A percentile compares a stretch with the other conserved stretches of the same genome.
Conservation (phyloP, 768 basidiomycete genomes). For the Tylopilus plumbeoviolaceoides region DNA sequence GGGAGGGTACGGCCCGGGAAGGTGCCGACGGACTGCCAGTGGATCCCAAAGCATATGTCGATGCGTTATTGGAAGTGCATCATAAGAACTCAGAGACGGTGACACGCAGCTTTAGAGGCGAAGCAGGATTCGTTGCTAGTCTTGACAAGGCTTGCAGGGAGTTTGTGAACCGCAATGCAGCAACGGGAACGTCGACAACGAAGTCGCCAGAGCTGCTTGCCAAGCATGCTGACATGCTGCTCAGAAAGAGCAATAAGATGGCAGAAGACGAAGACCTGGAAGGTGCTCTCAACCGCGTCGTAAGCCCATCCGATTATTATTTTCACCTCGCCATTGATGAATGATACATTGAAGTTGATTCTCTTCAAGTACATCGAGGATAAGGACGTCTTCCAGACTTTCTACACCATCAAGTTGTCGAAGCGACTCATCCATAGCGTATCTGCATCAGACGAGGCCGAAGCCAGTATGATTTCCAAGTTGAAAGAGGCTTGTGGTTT, state of each 20-base stretch:
- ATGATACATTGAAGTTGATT: conserved; percentile 64
- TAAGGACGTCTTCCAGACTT: conserved; percentile 98
- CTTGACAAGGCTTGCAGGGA: no score
- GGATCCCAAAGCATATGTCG: conserved; percentile 93
- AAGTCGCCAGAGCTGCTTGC: no score
- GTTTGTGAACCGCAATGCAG: no score
- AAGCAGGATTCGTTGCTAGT: conserved; percentile 90
- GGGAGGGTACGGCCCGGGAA: conserved; percentile 51
- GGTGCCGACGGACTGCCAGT: conserved; percentile 57
- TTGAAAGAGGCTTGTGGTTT: conserved; percentile 95
- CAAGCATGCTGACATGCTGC: conserved; percentile 83
- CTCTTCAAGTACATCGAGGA: conserved; percentile 98
- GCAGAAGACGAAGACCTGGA: conserved; percentile 90
- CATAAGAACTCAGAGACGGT: conserved; percentile 89
- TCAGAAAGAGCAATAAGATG: conserved; percentile 95
- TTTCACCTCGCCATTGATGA: conserved; percentile 1
- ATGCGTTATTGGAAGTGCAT: conserved; percentile 87
- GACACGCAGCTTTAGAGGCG: conserved; percentile 82
- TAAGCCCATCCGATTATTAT: conserved; percentile 36
- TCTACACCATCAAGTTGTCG: conserved; percentile 92
- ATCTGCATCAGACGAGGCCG: conserved; percentile 93
- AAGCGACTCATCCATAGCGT: conserved; percentile 88
- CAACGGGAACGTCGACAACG: no score
- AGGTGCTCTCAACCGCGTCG: conserved; percentile 84
- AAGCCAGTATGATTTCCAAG: conserved; percentile 97